A percentile compares a stretch with the other conserved stretches of the same genome.
phyloP scores from a whole-genome alignment of 768 basidiomycete genomes.

The Pleurotus tuoliensis region DNA sequence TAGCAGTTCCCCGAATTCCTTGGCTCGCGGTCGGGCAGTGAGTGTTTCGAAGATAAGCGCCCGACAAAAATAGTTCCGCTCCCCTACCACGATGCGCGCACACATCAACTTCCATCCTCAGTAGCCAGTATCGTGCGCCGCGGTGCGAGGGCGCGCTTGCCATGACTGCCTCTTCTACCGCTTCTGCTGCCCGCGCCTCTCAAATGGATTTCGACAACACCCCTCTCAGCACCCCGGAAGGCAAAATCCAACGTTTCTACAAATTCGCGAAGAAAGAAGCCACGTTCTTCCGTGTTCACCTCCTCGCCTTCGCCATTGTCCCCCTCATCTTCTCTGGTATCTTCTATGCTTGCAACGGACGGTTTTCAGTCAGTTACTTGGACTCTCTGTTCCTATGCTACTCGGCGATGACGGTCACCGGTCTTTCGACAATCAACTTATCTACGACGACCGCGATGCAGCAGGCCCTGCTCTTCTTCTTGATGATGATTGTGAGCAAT shows the following conservation, averaged over 20 bases:
- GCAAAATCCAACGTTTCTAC: background rate
- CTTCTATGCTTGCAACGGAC: slow-evolving; percentile 63
- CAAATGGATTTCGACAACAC: background rate
- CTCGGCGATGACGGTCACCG: slow-evolving; percentile 52
- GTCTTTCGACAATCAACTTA: slow-evolving; percentile 43
- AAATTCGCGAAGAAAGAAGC: slow-evolving; percentile 13
- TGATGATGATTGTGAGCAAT: slow-evolving; percentile 45
- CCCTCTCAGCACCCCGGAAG: background rate
- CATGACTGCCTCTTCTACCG: too few species aligned
- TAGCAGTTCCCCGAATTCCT: too few species aligned
- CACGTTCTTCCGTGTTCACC: slow-evolving; percentile 54
- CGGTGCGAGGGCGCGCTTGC: too few species aligned
- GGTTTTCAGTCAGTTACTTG: slow-evolving; percentile 42
- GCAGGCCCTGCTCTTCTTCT: slow-evolving; percentile 46
- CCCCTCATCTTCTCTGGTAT: slow-evolving; percentile 61
- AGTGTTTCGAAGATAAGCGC: too few species aligned
- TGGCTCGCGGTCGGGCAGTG: too few species aligned
- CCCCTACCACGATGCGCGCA: too few species aligned
- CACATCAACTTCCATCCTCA: too few species aligned
- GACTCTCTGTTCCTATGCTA: slow-evolving; percentile 63
- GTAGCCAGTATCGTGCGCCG: too few species aligned
- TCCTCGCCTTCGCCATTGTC: slow-evolving; percentile 46
- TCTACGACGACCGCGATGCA: slow-evolving; percentile 46
- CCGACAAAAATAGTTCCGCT: too few species aligned
- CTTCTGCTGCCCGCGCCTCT: background rate